phyloP scores from a whole-genome alignment of 108 stramenopile species.

The Asterionellopsis glacialis region DNA sequence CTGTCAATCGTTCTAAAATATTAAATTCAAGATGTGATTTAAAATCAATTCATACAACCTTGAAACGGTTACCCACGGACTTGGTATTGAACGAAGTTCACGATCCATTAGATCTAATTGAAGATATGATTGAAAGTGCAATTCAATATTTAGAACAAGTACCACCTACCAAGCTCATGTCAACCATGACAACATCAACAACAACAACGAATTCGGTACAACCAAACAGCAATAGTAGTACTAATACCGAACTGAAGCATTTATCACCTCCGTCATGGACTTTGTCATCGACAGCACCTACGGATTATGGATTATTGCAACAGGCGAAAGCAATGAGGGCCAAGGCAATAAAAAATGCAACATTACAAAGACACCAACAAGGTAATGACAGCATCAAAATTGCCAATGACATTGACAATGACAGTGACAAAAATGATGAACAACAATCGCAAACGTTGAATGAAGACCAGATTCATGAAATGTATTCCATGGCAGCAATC shows the following conservation, averaged over 20 bases:
- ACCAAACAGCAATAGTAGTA: too few species aligned
- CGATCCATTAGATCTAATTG: neutral
- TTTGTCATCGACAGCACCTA: neutral
- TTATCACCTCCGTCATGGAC: neutral
- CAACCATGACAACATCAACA: neutral
- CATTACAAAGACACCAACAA: too few species aligned
- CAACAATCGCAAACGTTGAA: too few species aligned
- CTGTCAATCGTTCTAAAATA: conserved; percentile 3
- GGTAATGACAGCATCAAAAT: too few species aligned
- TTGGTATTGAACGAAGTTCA: neutral
- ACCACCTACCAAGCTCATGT: conserved; percentile 1
- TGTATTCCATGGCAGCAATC: too few species aligned
- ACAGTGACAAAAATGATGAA: too few species aligned
- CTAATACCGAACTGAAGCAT: too few species aligned
- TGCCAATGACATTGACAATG: too few species aligned
- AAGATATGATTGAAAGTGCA: conserved; percentile 8
- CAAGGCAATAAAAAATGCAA: too few species aligned
- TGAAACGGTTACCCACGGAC: neutral
- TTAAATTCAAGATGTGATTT: neutral
- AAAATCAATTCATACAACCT: neutral
- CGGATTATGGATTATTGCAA: conserved; percentile 5
- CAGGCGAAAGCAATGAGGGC: neutral
- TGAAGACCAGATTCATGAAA: too few species aligned
- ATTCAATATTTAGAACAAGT: neutral
- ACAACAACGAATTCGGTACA: too few species aligned